Percentiles rank a stretch among this genome's conserved stretches.
Conservation (phyloP, 2,329 filamentous ascomycete species). For the Xenoacremonium recifei region DNA sequence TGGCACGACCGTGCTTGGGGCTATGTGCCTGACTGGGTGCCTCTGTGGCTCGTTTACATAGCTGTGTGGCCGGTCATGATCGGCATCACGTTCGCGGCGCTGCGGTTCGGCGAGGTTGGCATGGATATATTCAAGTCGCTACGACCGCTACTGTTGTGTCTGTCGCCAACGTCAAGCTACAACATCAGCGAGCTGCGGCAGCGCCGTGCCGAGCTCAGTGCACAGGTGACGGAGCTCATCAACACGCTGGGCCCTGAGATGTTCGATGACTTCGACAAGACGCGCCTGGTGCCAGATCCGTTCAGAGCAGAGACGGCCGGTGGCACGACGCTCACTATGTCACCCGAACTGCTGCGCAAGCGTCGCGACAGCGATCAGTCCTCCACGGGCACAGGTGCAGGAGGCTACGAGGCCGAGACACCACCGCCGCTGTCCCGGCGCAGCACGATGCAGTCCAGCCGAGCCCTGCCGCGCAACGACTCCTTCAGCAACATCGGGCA, state of each 20-base stretch:
- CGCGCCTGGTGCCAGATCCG: conserved; percentile 64
- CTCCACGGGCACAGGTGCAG: too few relatives aligned
- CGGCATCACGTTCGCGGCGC: conserved; percentile 84
- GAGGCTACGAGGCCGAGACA: conserved; percentile 37
- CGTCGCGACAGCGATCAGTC: conserved; percentile 52
- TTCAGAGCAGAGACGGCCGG: conserved; percentile 35
- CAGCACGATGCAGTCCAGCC: conserved; percentile 54
- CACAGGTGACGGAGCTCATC: conserved; percentile 85
- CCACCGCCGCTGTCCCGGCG: conserved; percentile 41
- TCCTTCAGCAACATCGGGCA: conserved; percentile 87
- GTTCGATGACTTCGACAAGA: conserved; percentile 91
- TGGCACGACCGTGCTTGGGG: conserved; percentile 81
- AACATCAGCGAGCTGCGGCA: conserved; percentile 76
- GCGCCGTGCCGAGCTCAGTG: conserved; percentile 70
- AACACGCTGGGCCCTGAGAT: conserved; percentile 94
- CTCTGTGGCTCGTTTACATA: conserved; percentile 73
- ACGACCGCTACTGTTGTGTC: conserved; percentile 78
- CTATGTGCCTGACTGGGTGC: conserved; percentile 75
- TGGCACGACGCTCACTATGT: conserved; percentile 14
- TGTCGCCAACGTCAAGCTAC: conserved; percentile 82
- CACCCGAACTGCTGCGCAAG: conserved; percentile 22
- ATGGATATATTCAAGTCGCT: conserved; percentile 99
- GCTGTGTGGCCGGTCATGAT: conserved; percentile 80
- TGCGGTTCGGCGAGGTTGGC: conserved; percentile 94
- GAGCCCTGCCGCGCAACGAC: conserved; percentile 75